Evolutionary conservation across 2,329 filamentous ascomycete genomes (phyloP), one percentile per base, ranked within the genome.

Genomic region (Trichoderma sp.): DNA sequence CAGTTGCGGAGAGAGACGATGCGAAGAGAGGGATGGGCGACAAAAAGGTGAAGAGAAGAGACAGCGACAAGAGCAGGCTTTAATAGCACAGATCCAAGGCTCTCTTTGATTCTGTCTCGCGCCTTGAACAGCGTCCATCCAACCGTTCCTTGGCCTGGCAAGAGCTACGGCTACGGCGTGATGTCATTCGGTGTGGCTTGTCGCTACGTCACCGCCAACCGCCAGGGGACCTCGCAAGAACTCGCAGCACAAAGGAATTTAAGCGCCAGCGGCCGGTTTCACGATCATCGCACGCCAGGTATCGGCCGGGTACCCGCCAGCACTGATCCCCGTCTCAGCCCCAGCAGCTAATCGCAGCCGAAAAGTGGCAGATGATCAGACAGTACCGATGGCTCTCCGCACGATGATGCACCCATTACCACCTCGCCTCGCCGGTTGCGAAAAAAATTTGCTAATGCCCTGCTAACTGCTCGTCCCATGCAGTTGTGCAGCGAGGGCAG

Each of bases 121-220:
- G 43, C 53, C 37, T 47, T n/a, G n/a, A 10, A 21, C 27, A 16
- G 43, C 59, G 33, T 10, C 47, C 47, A 43, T 11, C 29, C 43
- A 43, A 43, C 40, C 40, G n/a, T 43, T 43, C 40, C 37, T 43
- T 43, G 40, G 40, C 7, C 24, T 24, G 10, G 63, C 19, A 49
- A 35, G 14, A 27, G 55, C 33, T 43, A 27, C 16, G 1, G 40
- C 6, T 3, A 6, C 1, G 40, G 7, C 14, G 53, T 70, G 68
- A 70, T 67, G 64, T 68, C 68, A 70, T 68, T 64, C 47, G 64
- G 31, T 52, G 64, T 68, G 64, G 64, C 62, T 70, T 16, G 49
- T 63, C 58, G 13, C 43, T 66, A 61, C 69, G 53, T 70, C 67
- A 69, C 60, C 33, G 52, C 24, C n/a, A 24, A 27, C 37, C 33